Evolutionary conservation across 306 rosid species (phyloP), one percentile per base, ranked within the genome.

Genomic region (Echinosophora koreensis): DNA sequence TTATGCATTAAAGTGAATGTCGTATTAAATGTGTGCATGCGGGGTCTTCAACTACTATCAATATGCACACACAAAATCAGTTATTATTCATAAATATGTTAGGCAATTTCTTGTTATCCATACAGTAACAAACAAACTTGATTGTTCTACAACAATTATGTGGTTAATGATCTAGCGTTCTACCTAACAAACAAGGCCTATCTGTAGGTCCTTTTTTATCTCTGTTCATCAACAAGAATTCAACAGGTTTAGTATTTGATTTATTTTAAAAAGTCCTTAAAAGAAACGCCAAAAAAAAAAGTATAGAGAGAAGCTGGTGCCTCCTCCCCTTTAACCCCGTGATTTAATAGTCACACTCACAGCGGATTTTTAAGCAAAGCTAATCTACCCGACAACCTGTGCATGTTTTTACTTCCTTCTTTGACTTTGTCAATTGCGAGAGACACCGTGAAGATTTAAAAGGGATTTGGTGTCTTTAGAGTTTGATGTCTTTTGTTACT

Each of bases 221-320:
- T 30, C 32, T 22, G 30, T 46, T 42, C 28, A 39, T 59, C 6
- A 35, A 67, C 55, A 52, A 8, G 39, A 18, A 76, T 1, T 49
- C 6, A 17, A 50, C 66, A 64, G 34, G 15, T 57, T 54, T 32
- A 37, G 50, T 30, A 51, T 16, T 69, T 66, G 71, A 81, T 76
- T 74, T 73, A 50, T 49, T 34, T 34, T 42, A 30, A 81, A 81
- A 22, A 81, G 71, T 13, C 58, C 74, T 70, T 61, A 51, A 82
- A 82, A 82, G 81, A 14, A 61, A 62, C 78, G 62, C 78, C 72
- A 62, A 1, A 4, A 34, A 27, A 61, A 68, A 37, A 28, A 37
- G 62, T 50, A 16, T 35, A 69, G 41, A 77, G 41, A 77, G 65
- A 8, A 17, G 64, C 2, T 6, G 55, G 61, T 66, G 50, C 38